Evolutionary conservation across 306 rosid species (phyloP).

Genomic region (Quercus aquifolioides): DNA sequence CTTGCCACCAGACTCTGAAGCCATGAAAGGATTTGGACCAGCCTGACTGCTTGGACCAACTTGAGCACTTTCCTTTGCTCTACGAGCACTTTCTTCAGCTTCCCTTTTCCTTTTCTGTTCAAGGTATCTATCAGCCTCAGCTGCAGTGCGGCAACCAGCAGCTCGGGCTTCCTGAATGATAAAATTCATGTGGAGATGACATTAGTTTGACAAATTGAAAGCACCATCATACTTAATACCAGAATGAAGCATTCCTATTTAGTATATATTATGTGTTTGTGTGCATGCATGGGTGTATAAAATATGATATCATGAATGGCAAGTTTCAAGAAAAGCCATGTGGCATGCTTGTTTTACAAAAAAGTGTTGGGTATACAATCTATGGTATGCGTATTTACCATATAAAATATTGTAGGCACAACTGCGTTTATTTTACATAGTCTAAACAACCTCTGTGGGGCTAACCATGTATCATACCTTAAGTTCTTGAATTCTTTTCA

Average conservation of each 20-base stretch:
- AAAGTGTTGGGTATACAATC: not conserved
- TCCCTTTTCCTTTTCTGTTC: slow-evolving; percentile 59
- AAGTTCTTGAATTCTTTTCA: slow-evolving; percentile 75
- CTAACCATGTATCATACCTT: slow-evolving; percentile 56
- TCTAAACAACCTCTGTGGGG: not conserved
- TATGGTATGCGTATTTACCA: too few relatives aligned
- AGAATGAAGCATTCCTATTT: slow-evolving; percentile 2
- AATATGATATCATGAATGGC: not conserved
- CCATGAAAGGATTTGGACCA: slow-evolving; percentile 53
- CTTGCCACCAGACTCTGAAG: slow-evolving; percentile 55
- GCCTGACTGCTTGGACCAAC: slow-evolving; percentile 66
- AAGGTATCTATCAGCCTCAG: slow-evolving; percentile 71
- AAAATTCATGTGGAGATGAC: not conserved
- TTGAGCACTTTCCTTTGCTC: slow-evolving; percentile 58
- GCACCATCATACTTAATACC: not conserved
- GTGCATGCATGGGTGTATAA: not conserved
- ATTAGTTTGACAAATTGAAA: not conserved
- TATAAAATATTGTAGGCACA: not conserved
- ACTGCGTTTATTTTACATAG: not conserved
- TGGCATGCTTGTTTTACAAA: not conserved
- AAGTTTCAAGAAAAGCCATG: not conserved
- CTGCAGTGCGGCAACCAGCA: slow-evolving; percentile 75
- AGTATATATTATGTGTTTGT: not conserved
- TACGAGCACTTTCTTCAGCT: slow-evolving; percentile 57
- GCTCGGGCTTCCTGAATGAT: slow-evolving; percentile 64